These are phyloP conservation scores for Hypomontagnella monticulosa DNA, from an alignment of 495 filamentous ascomycete genomes.

Conservation along the genomic window DNA sequence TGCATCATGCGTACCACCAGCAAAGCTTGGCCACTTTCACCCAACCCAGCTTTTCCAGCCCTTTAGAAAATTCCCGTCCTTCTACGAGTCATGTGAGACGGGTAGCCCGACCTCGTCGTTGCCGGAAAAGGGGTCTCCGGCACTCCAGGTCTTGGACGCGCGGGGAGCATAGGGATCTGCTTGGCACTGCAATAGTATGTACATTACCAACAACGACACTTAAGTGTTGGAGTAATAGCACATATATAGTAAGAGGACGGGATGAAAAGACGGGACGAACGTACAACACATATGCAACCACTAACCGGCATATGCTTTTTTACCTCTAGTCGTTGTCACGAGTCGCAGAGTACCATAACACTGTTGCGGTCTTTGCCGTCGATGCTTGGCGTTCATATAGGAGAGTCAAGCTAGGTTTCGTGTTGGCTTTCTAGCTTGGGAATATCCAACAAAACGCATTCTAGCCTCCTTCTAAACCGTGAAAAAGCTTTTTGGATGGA, in stretches of 20 bases:
- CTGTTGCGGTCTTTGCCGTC: not conserved
- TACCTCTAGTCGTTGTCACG: not conserved
- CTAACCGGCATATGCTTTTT: slow-evolving; percentile 2
- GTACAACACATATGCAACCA: not conserved
- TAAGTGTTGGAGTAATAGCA: slow-evolving; percentile 3
- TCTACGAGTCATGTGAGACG: slow-evolving; percentile 22
- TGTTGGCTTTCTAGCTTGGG: slow-evolving; percentile 10
- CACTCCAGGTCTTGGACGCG: slow-evolving; percentile 4
- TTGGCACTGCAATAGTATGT: slow-evolving; percentile 7
- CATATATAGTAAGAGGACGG: not conserved
- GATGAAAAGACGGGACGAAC: not conserved
- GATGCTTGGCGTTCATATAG: not conserved
- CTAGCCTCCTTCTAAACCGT: slow-evolving; percentile 16
- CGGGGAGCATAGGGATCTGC: slow-evolving; percentile 29
- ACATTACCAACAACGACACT: slow-evolving; percentile 11
- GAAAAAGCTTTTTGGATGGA: slow-evolving; percentile 16
- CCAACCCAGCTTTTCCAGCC: slow-evolving; percentile 14
- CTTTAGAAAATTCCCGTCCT: slow-evolving; percentile 9
- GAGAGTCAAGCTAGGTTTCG: not conserved
- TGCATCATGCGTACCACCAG: slow-evolving; percentile 15
- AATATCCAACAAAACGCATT: slow-evolving; percentile 5
- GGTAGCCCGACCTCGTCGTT: not conserved
- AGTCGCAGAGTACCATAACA: slow-evolving; percentile 1
- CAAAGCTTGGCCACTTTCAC: slow-evolving; percentile 2
- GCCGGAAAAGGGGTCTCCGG: not conserved